A percentile compares a stretch with the other conserved stretches of the same genome.
These are phyloP conservation scores for Melampsora larici-populina DNA, from an alignment of 1,284 basidiomycete species.

Conservation along the genomic window DNA sequence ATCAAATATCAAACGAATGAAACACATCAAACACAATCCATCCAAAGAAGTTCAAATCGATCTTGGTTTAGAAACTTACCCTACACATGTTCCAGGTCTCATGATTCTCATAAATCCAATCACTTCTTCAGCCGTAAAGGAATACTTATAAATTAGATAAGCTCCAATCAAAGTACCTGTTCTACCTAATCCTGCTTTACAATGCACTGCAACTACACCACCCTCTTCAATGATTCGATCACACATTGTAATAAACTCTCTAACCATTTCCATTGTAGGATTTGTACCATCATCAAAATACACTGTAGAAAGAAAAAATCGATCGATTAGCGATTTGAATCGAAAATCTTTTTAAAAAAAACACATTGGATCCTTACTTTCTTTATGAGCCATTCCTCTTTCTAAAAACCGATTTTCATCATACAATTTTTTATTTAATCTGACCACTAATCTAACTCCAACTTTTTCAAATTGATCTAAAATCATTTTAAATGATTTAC, in stretches of 20 bases:
- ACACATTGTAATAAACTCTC: slow-evolving; percentile 42
- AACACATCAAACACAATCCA: slow-evolving; percentile 44
- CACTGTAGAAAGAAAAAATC: slow-evolving; percentile 11
- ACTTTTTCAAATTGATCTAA: slow-evolving; percentile 85
- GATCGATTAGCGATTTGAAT: not conserved
- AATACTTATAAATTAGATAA: slow-evolving; percentile 97
- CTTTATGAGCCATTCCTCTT: slow-evolving; percentile 81
- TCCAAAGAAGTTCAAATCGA: not conserved
- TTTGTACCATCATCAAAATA: slow-evolving; percentile 44
- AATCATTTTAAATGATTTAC: slow-evolving; percentile 77
- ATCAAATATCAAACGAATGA: slow-evolving; percentile 15
- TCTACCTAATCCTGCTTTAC: slow-evolving; percentile 86
- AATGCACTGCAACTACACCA: slow-evolving; percentile 61
- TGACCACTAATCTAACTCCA: slow-evolving; percentile 84
- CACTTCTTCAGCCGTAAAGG: slow-evolving; percentile 95
- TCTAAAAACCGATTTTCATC: slow-evolving; percentile 79
- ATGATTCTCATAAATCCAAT: slow-evolving; percentile 98
- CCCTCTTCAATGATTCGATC: slow-evolving; percentile 44
- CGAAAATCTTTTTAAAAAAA: not conserved
- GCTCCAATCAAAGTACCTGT: slow-evolving; percentile 95
- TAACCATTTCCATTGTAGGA: slow-evolving; percentile 43
- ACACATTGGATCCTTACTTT: slow-evolving; percentile 51
- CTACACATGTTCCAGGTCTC: slow-evolving; percentile 65
- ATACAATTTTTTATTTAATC: slow-evolving; percentile 92
- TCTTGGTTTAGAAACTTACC: not conserved